Base-by-base conservation (phyloP, 192 early-diverging fungal species). In the Backusella macrospora region DNA sequence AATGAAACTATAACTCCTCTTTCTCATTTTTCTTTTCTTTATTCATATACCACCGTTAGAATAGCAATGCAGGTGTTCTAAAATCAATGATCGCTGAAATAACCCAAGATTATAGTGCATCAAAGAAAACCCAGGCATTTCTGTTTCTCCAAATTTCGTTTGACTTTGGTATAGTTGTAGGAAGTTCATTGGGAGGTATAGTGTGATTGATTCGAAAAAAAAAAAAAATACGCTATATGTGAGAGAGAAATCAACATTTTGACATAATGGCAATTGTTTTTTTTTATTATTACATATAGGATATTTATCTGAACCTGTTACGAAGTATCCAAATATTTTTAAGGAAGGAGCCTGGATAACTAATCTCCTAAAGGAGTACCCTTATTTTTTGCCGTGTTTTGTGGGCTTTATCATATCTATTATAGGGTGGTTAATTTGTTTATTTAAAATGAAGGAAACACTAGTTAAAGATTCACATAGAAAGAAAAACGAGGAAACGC, bases 321-420 rank as follows among this genome's bases (percentile, higher is more conserved):
- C 83, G 14, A 73, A 83, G 49, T 90, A 83, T 43, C 91, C 92
- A 0, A 21, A 63, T 10, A 37, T 88, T 0, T 88, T 88, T 66
- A 85, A 78, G 3, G 21, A 82, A 23, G 37, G 65, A 4, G 75
- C 75, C 4, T 46, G 39, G 26, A 8, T 81, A 21, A 81, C 74
- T 37, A 34, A 49, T n/a, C 82, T 93, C 37, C 81, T 94, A 47
- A 55, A 52, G 3, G 40, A 45, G 0, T 89, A 88, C 59, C 93
- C 92, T 0, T 96, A 94, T 62, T 80, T 92, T 69, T 82, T 96
- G 15, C 94, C 94, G 1, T 93, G 92, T 72, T 70, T 90, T 16
- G 70, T 90, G 14, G 85, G 84, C 14, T 83, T 86, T 5, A 37
- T 66, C 9, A 74, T 92, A 12, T 88, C 87, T 39, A 37, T 85